Evolutionary conservation across 169 alveolate species (phyloP), one percentile per base, ranked within the genome.

Genomic region (Besnoitia besnoiti): DNA sequence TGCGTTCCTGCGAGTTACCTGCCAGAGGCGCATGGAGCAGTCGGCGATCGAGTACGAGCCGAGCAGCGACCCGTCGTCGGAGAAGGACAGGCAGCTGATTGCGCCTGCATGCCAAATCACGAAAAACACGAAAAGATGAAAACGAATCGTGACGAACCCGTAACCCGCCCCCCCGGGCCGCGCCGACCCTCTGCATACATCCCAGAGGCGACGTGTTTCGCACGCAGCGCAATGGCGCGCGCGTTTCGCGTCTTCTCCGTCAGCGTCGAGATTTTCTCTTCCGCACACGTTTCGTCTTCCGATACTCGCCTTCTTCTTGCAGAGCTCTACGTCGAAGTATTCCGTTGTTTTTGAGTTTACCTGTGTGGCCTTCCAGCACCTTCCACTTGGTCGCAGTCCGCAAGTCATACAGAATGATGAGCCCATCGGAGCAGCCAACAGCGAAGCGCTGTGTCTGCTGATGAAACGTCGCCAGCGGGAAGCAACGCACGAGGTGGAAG

Each of bases 361-460:
- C 94, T 85, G 93, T 88, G 85, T 95, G 96, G 33, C 96, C 96
- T 62, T 93, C 95, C 47, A 95, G 80, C 42, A 95, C 94, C 89
- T 95, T 91, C 96, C 95, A 92, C 85, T 91, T 93, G 35, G 96
- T 95, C 46, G 96, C 96, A 39, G 96, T 95, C 44, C 96, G 89
- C 44, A 95, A 87, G 61, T 95, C 96, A 85, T 94, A 95, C 24
- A 94, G 88, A 33, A 95, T 85, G 33, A 95, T 93, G 12, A 95
- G 55, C 37, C 90, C 79, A 12, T 67, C 88, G 46, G 24, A 89
- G 62, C 79, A 35, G 80, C 95, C 95, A 5, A 85, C 89, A n/a
- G 92, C 92, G n/a, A 92, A 35, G 82, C 96, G 73, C 82, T 94
- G 96, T 7, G 96, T 93, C 55, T 75, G 87, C 80, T 93, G 96